These are phyloP conservation scores for Begonia peltatifolia DNA, from an alignment of 306 rosid species.

Conservation along the genomic window DNA sequence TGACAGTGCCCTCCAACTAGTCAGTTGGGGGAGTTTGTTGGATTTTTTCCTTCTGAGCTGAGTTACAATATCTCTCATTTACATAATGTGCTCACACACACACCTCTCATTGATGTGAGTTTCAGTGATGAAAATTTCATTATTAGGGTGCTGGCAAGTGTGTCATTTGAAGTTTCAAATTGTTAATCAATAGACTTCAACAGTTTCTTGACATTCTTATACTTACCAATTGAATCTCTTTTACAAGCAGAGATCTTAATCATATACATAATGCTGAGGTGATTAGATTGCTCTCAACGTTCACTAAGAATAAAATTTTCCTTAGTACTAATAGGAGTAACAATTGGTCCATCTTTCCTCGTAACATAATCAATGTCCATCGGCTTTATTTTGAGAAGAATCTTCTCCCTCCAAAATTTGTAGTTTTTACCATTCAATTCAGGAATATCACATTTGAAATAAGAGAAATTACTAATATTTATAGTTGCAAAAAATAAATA, in stretches of 20 bases:
- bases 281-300: too few species aligned
- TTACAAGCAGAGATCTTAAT: not conserved
- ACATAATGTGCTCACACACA: not conserved
- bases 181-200: not conserved
- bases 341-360: not conserved
- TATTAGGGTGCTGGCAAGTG: not conserved
- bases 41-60: not conserved
- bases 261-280: not conserved
- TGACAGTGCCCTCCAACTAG: too few species aligned
- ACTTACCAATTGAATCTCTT: not conserved
- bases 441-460: not conserved
- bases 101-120: not conserved
- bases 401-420: not conserved
- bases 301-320: too few species aligned
- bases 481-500: too few species aligned
- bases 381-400: not conserved
- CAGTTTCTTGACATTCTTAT: not conserved
- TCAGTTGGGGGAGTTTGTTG: too few species aligned
- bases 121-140: not conserved
- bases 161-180: not conserved
- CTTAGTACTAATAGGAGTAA: too few species aligned
- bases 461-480: not conserved
- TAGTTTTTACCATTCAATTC: too few species aligned
- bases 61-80: not conserved
- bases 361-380: not conserved